Evolutionary conservation across 2,329 filamentous ascomycete species (phyloP).

Genomic region (Paraphoma chrysanthemicola): DNA sequence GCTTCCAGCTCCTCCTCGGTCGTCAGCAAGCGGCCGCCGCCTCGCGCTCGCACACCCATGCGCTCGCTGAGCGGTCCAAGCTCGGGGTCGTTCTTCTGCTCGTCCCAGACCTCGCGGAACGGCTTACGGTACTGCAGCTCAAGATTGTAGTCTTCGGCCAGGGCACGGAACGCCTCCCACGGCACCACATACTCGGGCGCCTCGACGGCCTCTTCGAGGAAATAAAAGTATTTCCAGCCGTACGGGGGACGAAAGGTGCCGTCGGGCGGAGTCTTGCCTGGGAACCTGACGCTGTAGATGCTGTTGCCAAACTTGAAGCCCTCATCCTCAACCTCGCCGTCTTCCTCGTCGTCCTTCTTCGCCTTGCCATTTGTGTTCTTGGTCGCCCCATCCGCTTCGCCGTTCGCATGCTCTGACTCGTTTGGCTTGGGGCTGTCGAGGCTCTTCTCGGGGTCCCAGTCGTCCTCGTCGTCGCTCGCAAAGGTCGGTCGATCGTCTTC

Average conservation of each 20-base stretch:
- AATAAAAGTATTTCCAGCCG: slow-evolving; percentile 98
- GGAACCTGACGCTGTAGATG: slow-evolving; percentile 91
- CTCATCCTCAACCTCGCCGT: slow-evolving; percentile 56
- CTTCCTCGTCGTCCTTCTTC: slow-evolving; percentile 53
- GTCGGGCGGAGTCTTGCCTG: slow-evolving; percentile 79
- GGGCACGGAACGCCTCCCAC: slow-evolving; percentile 94
- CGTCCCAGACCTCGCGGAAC: slow-evolving; percentile 89
- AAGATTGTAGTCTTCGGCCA: slow-evolving; percentile 96
- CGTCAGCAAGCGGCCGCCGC: slow-evolving; percentile 71
- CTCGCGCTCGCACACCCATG: slow-evolving; percentile 87
- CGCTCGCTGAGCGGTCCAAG: slow-evolving; percentile 86
- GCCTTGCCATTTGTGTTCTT: slow-evolving; percentile 29
- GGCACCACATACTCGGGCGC: slow-evolving; percentile 97
- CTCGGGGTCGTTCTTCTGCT: slow-evolving; percentile 84
- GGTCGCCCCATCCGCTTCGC: slow-evolving; percentile 28
- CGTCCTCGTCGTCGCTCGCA: slow-evolving; percentile 48
- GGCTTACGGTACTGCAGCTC: slow-evolving; percentile 93
- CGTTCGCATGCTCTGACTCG: slow-evolving; percentile 44
- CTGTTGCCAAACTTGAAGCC: slow-evolving; percentile 86
- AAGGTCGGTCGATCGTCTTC: slow-evolving; percentile 45
- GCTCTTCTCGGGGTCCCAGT: slow-evolving; percentile 56
- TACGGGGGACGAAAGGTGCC: slow-evolving; percentile 93
- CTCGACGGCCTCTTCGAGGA: slow-evolving; percentile 93
- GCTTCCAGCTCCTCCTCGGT: slow-evolving; percentile 91
- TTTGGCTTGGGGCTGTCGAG: slow-evolving; percentile 45